Percentiles rank a stretch among this genome's conserved stretches.
These are phyloP conservation scores for Orychophragmus violaceus DNA, from an alignment of 345 rosid genomes.

Conservation along the genomic window DNA sequence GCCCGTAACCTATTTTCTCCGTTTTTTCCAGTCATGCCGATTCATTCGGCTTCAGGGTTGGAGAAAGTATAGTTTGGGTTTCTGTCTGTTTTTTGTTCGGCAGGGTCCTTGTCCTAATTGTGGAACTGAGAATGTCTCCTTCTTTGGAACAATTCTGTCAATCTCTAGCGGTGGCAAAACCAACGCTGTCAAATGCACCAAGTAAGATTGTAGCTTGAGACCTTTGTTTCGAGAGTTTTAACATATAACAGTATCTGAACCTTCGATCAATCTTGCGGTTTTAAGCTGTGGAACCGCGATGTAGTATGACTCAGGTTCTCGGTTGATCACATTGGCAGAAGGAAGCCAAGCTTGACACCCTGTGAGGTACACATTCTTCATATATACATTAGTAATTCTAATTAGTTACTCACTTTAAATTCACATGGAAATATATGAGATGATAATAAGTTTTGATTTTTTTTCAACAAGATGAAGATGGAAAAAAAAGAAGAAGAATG, in stretches of 20 bases:
- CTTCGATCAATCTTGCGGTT: background rate
- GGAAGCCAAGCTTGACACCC: conserved; percentile 65
- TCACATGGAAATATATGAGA: background rate
- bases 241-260: background rate
- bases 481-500: conserved; percentile 16
- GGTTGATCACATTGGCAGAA: conserved; percentile 81
- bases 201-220: conserved; percentile 40
- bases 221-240: background rate
- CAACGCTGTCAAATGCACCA: conserved; percentile 70
- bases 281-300: conserved; percentile 65
- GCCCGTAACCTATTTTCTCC: too few species aligned
- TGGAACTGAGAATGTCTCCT: conserved; percentile 79
- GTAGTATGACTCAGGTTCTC: conserved; percentile 48
- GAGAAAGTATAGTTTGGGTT: too few species aligned
- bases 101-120: conserved; percentile 95
- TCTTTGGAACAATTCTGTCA: conserved; percentile 83
- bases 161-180: conserved; percentile 64
- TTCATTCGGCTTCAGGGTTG: too few species aligned
- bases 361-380: conserved; percentile 29
- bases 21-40: too few species aligned
- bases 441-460: background rate
- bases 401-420: background rate
- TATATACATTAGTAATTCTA: background rate
- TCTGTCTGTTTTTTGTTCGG: background rate
- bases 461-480: conserved; percentile 7